These are phyloP conservation scores for Neurospora africana DNA, from an alignment of 495 filamentous ascomycete genomes.

Conservation along the genomic window DNA sequence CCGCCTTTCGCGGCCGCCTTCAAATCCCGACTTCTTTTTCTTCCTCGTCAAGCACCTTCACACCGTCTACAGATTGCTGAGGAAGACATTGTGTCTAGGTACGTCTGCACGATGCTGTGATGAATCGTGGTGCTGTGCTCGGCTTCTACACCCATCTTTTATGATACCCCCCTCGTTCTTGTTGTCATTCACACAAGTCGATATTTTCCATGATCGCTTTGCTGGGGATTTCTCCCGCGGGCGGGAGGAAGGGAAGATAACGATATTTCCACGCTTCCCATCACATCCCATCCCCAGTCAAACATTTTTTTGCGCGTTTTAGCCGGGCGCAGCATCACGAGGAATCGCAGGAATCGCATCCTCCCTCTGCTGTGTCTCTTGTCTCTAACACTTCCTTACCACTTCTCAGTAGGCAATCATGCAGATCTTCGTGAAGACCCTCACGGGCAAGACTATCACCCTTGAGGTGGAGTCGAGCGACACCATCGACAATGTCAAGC, in stretches of 20 bases:
- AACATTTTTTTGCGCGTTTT: neutral
- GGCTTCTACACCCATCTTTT: slow-evolving; percentile 8
- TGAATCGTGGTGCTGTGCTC: slow-evolving; percentile 9
- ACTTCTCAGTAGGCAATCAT: slow-evolving; percentile 53
- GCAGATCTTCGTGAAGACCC: slow-evolving; percentile 99
- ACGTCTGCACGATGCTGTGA: slow-evolving; percentile 32
- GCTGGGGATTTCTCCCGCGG: neutral
- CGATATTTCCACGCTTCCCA: neutral
- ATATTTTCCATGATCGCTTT: neutral
- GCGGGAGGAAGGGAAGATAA: neutral
- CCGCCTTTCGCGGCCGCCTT: slow-evolving; percentile 4
- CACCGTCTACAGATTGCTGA: slow-evolving; percentile 44
- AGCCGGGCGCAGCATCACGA: neutral
- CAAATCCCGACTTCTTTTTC: slow-evolving; percentile 16
- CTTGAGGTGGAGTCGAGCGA: slow-evolving; percentile 99
- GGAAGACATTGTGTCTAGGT: slow-evolving; percentile 49
- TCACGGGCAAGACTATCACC: slow-evolving; percentile 99
- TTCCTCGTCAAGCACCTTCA: slow-evolving; percentile 25
- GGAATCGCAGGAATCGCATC: neutral
- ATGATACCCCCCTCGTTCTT: slow-evolving; percentile 22
- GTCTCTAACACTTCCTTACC: slow-evolving; percentile 22
- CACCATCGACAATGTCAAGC: slow-evolving; percentile 99
- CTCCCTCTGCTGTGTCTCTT: slow-evolving; percentile 3
- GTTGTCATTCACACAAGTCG: slow-evolving; percentile 1
- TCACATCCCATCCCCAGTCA: neutral